A percentile compares a stretch with the other conserved stretches of the same genome.
These are phyloP conservation scores for Aspergillus pseudonomiae DNA, from an alignment of 2,329 filamentous ascomycete species.

Conservation along the genomic window DNA sequence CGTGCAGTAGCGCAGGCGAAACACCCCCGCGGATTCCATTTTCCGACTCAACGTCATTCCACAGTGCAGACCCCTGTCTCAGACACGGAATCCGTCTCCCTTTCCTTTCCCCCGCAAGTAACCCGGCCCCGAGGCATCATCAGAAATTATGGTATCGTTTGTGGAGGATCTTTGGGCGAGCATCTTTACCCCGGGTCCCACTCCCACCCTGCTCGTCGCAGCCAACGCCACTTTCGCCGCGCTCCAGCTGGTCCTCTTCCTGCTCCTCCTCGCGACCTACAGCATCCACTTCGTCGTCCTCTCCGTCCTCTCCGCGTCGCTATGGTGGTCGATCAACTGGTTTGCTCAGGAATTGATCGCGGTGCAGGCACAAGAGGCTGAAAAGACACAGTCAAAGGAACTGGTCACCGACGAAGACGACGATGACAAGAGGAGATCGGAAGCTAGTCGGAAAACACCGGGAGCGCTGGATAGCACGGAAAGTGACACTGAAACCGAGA, in stretches of 20 bases:
- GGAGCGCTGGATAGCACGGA: conserved; percentile 42
- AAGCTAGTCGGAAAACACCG: conserved; percentile 31
- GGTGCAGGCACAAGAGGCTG: conserved; percentile 52
- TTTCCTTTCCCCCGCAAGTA: conserved; percentile 7
- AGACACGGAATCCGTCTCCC: conserved; percentile 4
- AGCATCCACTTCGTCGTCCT: conserved; percentile 88
- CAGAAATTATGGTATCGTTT: conserved; percentile 52
- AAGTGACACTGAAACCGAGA: conserved; percentile 50
- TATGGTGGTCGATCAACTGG: conserved; percentile 98
- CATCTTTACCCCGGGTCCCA: conserved; percentile 90
- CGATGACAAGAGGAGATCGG: not conserved
- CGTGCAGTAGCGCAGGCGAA: not conserved
- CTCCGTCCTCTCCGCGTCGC: conserved; percentile 73
- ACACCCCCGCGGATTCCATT: conserved; percentile 16
- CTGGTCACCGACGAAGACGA: conserved; percentile 27
- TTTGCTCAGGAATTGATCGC: conserved; percentile 71
- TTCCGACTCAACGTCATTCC: conserved; percentile 19
- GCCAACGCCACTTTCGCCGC: conserved; percentile 87
- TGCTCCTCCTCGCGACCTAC: conserved; percentile 77
- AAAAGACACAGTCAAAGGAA: conserved; percentile 47
- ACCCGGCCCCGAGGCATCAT: conserved; percentile 6
- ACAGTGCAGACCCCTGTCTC: not conserved
- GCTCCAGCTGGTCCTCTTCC: conserved; percentile 76
- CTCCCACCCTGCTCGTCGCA: conserved; percentile 81
- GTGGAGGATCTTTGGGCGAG: conserved; percentile 83